Base-by-base conservation (phyloP, 495 filamentous ascomycete genomes). In the Aspergillus campestris region DNA sequence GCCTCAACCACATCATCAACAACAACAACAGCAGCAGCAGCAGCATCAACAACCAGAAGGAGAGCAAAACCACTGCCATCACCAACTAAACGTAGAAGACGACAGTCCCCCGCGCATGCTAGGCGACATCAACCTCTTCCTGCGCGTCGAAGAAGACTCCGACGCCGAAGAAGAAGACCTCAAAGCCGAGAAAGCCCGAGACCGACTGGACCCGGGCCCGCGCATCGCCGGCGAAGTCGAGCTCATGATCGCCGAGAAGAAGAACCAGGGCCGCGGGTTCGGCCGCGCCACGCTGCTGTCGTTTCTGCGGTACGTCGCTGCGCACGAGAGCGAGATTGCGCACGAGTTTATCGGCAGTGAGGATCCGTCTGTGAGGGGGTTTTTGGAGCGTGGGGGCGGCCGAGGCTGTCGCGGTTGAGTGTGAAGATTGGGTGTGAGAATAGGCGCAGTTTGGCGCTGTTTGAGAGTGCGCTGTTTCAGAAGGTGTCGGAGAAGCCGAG, bases 121-220 rank as follows among this genome's bases (percentile, higher is more conserved):
- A 9, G 89, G 89, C 4, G 89, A 95, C 52, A 76, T 94, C 32
- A 95, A 95, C 53, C 69, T 95, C 1, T 95, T 95, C 59, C 71
- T 95, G 5, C 75, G 72, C 13, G 38, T 73, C 6, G 72, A 76
- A 11, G 69, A 67, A 1, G 63, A 74, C 0, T 58, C 53, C 6
- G 62, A 73, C 24, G 58, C 58, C 4, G 68, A 66, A 8, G 51
- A 58, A 29, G 60, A 56, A 4, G 55, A 34, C 9, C 40, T 40
- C 0, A 34, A 49, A 14, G 12, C 12, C 10, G 12, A 37, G 35
- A 8, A 3, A 1, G 12, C 7, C 13, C 35, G 5, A 15, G 18
- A 37, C 35, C 3, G 18, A 24, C 18, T 24, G 5, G 58, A 66
- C 7, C 48, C 58, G 0, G 65, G 61, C 6, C 57, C 56, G 0